Base-by-base conservation (phyloP, 805 yeast species). In the Saturnispora galanensis region DNA sequence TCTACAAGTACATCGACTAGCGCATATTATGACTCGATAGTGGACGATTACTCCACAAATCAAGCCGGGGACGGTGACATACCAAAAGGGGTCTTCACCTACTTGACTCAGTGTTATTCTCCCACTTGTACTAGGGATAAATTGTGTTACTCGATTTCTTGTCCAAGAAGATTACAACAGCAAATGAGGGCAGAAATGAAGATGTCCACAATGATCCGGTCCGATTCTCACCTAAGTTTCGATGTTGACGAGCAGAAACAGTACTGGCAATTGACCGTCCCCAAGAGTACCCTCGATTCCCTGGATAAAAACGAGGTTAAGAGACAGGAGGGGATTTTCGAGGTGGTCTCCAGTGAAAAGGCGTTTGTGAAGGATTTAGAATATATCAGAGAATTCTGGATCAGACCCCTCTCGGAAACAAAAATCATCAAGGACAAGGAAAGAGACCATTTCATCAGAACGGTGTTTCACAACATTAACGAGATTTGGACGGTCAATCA, bases 301-400 rank as follows among this genome's bases (percentile, higher is more conserved):
- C 73, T 90, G 47, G 86, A 85, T 46, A 89, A 86, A 54, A 74
- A 69, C 43, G 98, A 93, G 59, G 81, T 85, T 55, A 87, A 87
- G 67, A 76, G 97, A 50, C 98, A 93, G 63, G 98, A 93, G 57
- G 80, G 89, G 51, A 93, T 93, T 39, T 90, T 87, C 66, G 98
- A 93, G 65, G 82, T 89, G 30, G 84, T 87, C 41, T 84, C 84
- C 51, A 90, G 97, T 2, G 97, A 93, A 66, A 76, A 97, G 47
- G 95, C 93, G 52, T 93, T 89, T 62, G 95, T 93, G 43, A 89
- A 88, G 65, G 96, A 93, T 56, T 69, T 93, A 56, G 98, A 93
- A 62, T 85, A 89, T 52, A 72, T 93, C 55, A 78, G 95, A 37
- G 97, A 93, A 60, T 87, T 84, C 52, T 93, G 96, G 79, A 89